phyloP scores from a whole-genome alignment of 73 alveolate species.

The Tetrahymena borealis region DNA sequence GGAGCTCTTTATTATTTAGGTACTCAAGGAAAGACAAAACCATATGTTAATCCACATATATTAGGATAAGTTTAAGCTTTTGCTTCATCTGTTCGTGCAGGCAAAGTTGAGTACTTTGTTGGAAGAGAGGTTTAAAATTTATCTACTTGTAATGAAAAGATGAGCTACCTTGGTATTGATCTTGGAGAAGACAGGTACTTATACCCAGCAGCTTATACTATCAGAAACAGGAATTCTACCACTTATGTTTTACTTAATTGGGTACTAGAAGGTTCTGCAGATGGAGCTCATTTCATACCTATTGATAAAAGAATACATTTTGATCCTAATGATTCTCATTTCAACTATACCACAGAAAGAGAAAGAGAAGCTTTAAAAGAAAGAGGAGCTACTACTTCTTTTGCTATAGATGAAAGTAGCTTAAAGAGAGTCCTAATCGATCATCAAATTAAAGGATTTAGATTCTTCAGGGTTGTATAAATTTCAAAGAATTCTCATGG shows the following conservation, averaged over 20 bases:
- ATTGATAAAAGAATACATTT: constrained; percentile 80
- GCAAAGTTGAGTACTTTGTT: constrained; percentile 77
- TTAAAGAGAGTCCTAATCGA: constrained; percentile 19
- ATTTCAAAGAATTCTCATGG: constrained; percentile 85
- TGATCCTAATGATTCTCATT: constrained; percentile 45
- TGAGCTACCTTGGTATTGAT: constrained; percentile 90
- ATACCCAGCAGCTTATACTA: constrained; percentile 77
- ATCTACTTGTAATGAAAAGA: constrained; percentile 85
- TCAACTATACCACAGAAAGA: constrained; percentile 51
- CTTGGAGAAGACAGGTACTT: constrained; percentile 78
- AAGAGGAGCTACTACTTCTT: constrained; percentile 69
- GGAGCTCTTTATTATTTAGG: constrained; percentile 91
- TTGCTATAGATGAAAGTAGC: constrained; percentile 72
- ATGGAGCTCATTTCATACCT: constrained; percentile 71
- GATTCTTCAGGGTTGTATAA: constrained; percentile 80
- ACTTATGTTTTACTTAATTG: constrained; percentile 87
- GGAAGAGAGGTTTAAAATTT: constrained; percentile 70
- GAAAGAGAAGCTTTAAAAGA: constrained; percentile 59
- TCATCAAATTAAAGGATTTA: constrained; percentile 68
- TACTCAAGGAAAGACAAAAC: constrained; percentile 60
- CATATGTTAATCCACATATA: constrained; percentile 84
- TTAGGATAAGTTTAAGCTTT: constrained; percentile 75
- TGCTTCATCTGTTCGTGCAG: constrained; percentile 83
- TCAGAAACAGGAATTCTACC: constrained; percentile 81
- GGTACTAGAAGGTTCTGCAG: constrained; percentile 91